Evolutionary conservation across 2,329 filamentous ascomycete genomes (phyloP), one percentile per base, ranked within the genome.

Genomic region (Didymellaceae sp.): DNA sequence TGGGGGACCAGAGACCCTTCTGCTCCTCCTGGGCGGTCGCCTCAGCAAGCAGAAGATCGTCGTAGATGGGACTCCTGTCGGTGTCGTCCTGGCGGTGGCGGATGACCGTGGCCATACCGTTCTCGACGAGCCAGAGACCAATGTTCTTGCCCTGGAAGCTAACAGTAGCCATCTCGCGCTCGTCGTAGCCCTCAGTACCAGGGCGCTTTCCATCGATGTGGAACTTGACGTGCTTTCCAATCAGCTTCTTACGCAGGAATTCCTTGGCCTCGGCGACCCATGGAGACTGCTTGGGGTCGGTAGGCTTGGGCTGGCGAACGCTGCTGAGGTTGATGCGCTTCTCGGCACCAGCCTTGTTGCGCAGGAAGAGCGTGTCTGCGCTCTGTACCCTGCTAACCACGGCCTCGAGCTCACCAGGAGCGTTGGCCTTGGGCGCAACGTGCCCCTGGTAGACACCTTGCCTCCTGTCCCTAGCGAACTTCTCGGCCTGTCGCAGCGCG

Each of bases 211-310:
- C 94, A 70, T 99, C 92, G 52, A 96, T 86, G 45, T 84, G 88
- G 48, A 97, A 85, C 72, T 88, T 90, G 59, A 97, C 91, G 61
- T 96, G 90, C 80, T 99, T 99, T 54, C 92, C 94, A 67, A 99
- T 99, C 24, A 97, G 75, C 73, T 87, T 91, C 81, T 96, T 96
- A 46, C 94, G 87, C 58, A 97, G 74, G 70, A 93, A 97, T 72
- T 99, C 94, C 79, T 99, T 99, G 24, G 94, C 93, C 70, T 97
- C 93, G 10, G 94, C 89, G 61, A 86, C 84, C 79, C 93, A 99
- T 0, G 91, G 91, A 31, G 90, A 83, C 74, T 97, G 93, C 49
- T 90, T 88, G 16, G 90, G 84, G 72, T 97, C 93, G 38, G 86
- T 88, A 3, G 89, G 84, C 68, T 96, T 92, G n/a, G 94, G 94